Evolutionary conservation across 2,329 filamentous ascomycete genomes (phyloP), one percentile per base, ranked within the genome.

Genomic region (Catunica adiposa): DNA sequence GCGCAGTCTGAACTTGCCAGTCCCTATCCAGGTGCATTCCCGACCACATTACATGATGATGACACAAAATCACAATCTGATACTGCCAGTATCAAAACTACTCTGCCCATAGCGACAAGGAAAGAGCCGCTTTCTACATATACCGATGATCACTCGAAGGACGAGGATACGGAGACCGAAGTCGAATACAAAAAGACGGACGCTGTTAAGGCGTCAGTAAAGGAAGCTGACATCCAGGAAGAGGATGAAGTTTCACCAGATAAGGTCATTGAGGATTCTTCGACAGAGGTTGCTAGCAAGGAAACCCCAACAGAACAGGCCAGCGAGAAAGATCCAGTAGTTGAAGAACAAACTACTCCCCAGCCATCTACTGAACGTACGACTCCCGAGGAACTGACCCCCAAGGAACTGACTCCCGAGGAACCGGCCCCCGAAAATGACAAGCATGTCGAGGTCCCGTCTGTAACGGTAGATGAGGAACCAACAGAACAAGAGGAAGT

Each of bases 1-100:
- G 80, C 81, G 34, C 77, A 77, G 55, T 81, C 79, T 34, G 73
- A 67, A 56, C 70, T 64, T 57, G 67, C 62, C 61, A 76, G 67
- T 64, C 70, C 68, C 7, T 68, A 66, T 4, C 63, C 57, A 66
- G 42, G 66, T 64, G n/a, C 17, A 20, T 59, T 76, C 76, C 14
- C 75, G 78, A 20, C 74, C 80, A 55, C 79, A 78, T n/a, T 25
- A 23, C 42, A 47, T 26, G 50, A 52, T n/a, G 50, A 52, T 37
- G 50, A 52, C 17, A 50, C 56, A 22, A 48, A 42, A 17, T 50
- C 51, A 3, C 20, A 25, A 26, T 38, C 53, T 20, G 34, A 56
- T 44, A 38, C 42, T 23, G 37, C 20, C 22, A 55, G n/a, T 31
- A 55, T 6, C 42, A 73, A 70, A 59, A 79, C 76, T 23, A 68